Evolutionary conservation across 352 stramenopile species (phyloP), one percentile per base, ranked within the genome.

Genomic region (Halophytophthora polymorphica): DNA sequence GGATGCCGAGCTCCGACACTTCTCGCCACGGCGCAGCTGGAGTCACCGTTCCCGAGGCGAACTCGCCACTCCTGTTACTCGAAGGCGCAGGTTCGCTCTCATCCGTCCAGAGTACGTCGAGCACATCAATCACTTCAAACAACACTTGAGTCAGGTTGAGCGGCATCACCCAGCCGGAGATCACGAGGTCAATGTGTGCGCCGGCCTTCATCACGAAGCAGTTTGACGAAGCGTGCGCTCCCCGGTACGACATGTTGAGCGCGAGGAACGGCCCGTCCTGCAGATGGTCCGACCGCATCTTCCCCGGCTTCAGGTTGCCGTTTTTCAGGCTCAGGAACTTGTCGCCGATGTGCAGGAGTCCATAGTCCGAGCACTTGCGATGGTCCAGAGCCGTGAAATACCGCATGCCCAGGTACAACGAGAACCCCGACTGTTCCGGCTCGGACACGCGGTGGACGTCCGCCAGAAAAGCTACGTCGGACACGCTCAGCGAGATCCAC

Each of bases 301-400:
- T 85, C 11, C 80, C 68, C 15, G 83, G 77, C 0, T 69, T 83
- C 33, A 95, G 58, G 8, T 83, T 45, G 1, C 84, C 84, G 44
- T 90, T 88, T 36, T 92, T 88, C 35, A 92, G 61, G 15, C 57
- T 83, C 25, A 95, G 61, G 58, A 95, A 95, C 17, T 87, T 83
- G 50, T 95, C 80, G 0, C 86, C 86, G 17, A 95, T 55, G 50
- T 95, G 83, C 11, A 95, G 61, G 6, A 95, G 51, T 18, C 68
- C 83, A 23, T 90, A 83, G 40, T 85, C 86, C 11, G 71, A 84
- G 15, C 66, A 75, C 53, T 87, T 77, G 0, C 83, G 78, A 56
- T 92, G 78, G 25, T 93, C 83, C 13, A 81, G 42, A 23, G 77
- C 68, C 10, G 71, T 86, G 3, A 92, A 61, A 44, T 79, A 77